Conservation (phyloP, 306 rosid species). For the Senna tora region DNA sequence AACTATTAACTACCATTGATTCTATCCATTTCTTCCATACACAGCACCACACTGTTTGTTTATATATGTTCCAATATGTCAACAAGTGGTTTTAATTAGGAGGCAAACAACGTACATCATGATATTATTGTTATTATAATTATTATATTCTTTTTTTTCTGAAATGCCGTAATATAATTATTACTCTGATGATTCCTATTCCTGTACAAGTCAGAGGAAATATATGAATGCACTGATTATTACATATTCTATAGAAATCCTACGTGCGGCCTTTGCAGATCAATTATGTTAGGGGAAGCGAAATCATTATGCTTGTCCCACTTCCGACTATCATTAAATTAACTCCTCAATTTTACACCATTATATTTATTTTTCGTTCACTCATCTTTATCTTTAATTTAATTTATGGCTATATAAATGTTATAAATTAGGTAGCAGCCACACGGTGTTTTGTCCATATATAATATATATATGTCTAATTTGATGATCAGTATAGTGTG, state of each 20-base stretch:
- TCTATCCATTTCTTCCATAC: constrained; percentile 16
- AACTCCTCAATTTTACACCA: background rate
- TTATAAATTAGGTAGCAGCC: background rate
- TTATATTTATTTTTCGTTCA: no score
- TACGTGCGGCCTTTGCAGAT: constrained; percentile 27
- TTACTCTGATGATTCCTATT: constrained; percentile 40
- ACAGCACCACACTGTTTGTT: constrained; percentile 24
- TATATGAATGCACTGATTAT: constrained; percentile 25
- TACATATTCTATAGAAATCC: constrained; percentile 13
- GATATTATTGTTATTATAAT: background rate
- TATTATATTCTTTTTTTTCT: constrained; percentile 8
- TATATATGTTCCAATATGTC: constrained; percentile 31
- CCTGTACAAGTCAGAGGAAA: constrained; percentile 26
- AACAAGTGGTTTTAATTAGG: constrained; percentile 31
- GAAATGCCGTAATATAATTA: constrained; percentile 31
- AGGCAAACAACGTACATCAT: constrained; percentile 14
- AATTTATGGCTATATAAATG: background rate
- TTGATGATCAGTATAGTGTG: background rate
- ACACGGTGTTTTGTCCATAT: background rate
- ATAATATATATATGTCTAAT: no score
- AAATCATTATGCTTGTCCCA: constrained; percentile 37
- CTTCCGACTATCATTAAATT: background rate
- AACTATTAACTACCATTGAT: constrained; percentile 25
- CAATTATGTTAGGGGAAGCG: constrained; percentile 20
- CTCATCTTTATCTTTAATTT: background rate